A percentile compares a stretch with the other conserved stretches of the same genome.
phyloP scores from a whole-genome alignment of 192 early-diverging fungal species.

The Coemansia sp. region DNA sequence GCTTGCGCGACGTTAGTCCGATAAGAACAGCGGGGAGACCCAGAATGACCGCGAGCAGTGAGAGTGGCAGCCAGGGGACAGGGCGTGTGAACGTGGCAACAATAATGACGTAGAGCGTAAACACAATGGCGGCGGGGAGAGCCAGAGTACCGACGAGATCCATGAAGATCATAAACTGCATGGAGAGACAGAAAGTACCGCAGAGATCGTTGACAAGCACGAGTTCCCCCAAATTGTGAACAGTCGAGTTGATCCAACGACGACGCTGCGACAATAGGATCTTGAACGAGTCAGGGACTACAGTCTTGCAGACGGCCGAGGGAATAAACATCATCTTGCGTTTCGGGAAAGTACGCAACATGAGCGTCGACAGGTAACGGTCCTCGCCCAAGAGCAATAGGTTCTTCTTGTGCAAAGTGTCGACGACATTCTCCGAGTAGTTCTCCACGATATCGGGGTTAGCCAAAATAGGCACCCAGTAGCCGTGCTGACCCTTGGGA shows the following conservation, averaged over 20 bases:
- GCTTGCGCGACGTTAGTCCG: constrained; percentile 82
- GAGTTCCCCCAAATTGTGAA: constrained; percentile 97
- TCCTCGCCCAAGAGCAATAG: constrained; percentile 98
- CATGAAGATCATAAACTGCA: constrained; percentile 95
- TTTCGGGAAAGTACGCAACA: constrained; percentile 97
- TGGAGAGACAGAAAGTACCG: constrained; percentile 97
- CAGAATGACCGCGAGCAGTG: constrained; percentile 84
- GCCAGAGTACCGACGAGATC: constrained; percentile 92
- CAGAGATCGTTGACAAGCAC: constrained; percentile 91
- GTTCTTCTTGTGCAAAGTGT: constrained; percentile 99
- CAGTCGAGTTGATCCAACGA: constrained; percentile 99
- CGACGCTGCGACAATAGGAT: constrained; percentile 97
- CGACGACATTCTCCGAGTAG: constrained; percentile 92
- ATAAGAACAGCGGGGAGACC: constrained; percentile 88
- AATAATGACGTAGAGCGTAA: constrained; percentile 83
- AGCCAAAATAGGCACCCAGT: constrained; percentile 90
- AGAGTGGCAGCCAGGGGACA: constrained; percentile 77
- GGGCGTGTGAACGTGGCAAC: constrained; percentile 58
- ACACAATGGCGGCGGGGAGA: constrained; percentile 90
- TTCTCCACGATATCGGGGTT: constrained; percentile 83
- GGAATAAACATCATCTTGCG: constrained; percentile 93
- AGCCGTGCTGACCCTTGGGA: constrained; percentile 81
- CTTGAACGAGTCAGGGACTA: constrained; percentile 91
- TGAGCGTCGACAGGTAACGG: constrained; percentile 91
- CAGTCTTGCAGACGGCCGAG: constrained; percentile 92